These are phyloP conservation scores for Dendryphion nanum DNA, from an alignment of 2,329 filamentous ascomycete species.

Conservation along the genomic window DNA sequence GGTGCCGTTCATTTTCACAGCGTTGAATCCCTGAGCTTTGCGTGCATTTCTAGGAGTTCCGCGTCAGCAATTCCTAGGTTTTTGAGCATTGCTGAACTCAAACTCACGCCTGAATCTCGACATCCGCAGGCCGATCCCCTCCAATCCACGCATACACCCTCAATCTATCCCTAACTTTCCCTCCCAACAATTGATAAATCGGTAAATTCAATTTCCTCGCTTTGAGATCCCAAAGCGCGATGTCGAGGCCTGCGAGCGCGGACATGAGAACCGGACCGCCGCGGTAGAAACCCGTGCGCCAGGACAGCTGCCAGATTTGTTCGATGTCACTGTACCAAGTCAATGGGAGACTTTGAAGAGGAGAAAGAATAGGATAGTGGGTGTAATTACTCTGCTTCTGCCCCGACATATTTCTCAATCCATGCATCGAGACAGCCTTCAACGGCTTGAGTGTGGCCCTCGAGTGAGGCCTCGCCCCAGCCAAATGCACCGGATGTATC, in stretches of 20 bases:
- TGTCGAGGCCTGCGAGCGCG: slow-evolving; percentile 73
- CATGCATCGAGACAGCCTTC: slow-evolving; percentile 72
- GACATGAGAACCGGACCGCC: slow-evolving; percentile 80
- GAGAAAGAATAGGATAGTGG: neutral
- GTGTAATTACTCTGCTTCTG: slow-evolving; percentile 64
- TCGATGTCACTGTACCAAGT: slow-evolving; percentile 66
- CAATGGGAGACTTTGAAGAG: neutral
- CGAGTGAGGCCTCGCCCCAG: slow-evolving; percentile 73
- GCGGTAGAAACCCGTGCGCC: slow-evolving; percentile 69
- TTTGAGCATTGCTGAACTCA: too few species aligned
- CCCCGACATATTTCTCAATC: slow-evolving; percentile 60
- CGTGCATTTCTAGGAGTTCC: slow-evolving; percentile 48
- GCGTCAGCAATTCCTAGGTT: neutral
- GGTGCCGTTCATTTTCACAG: slow-evolving; percentile 78
- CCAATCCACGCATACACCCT: slow-evolving; percentile 79
- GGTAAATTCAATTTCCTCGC: slow-evolving; percentile 63
- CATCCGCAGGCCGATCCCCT: slow-evolving; percentile 67
- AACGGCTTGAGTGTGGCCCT: slow-evolving; percentile 71
- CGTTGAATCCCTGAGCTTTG: slow-evolving; percentile 61
- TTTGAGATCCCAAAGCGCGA: slow-evolving; percentile 78
- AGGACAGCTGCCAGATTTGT: slow-evolving; percentile 75
- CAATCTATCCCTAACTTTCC: slow-evolving; percentile 68
- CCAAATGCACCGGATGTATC: slow-evolving; percentile 64
- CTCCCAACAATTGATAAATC: slow-evolving; percentile 71
- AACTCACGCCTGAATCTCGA: slow-evolving; percentile 60